Percentiles rank a stretch among this genome's conserved stretches.
Evolutionary conservation across 306 rosid species (phyloP).

Genomic region (Lathyrus sativus): DNA sequence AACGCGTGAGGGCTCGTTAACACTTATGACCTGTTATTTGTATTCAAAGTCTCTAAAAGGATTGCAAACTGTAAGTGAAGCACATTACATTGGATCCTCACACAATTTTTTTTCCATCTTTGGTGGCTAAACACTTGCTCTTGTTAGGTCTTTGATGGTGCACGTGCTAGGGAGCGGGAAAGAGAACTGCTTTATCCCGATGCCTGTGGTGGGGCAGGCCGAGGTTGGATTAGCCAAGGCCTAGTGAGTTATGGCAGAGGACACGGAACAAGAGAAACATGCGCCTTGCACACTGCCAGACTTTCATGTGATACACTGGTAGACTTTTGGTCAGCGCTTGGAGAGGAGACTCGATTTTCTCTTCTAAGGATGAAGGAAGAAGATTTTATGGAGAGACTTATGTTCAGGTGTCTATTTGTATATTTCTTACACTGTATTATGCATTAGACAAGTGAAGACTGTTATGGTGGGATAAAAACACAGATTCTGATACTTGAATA

Average conservation of each 20-base stretch:
- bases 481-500: slow-evolving; percentile 30
- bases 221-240: slow-evolving; percentile 99
- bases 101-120: slow-evolving; percentile 20
- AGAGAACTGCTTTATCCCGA: slow-evolving; percentile 97
- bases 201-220: slow-evolving; percentile 99
- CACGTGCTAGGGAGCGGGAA: slow-evolving; percentile 96
- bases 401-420: slow-evolving; percentile 81
- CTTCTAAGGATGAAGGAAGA: slow-evolving; percentile 99
- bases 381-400: slow-evolving; percentile 97
- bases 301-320: slow-evolving; percentile 97
- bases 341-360: slow-evolving; percentile 94
- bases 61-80: slow-evolving; percentile 74
- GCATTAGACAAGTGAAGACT: slow-evolving; percentile 39
- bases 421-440: slow-evolving; percentile 39
- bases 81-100: slow-evolving; percentile 20
- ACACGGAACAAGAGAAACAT: slow-evolving; percentile 93
- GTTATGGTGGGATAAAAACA: slow-evolving; percentile 27
- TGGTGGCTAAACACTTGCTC: slow-evolving; percentile 42
- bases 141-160: slow-evolving; percentile 90
- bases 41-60: slow-evolving; percentile 73
- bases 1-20: slow-evolving; percentile 84
- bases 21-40: slow-evolving; percentile 89
- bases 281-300: slow-evolving; percentile 96
- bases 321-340: slow-evolving; percentile 98
- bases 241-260: slow-evolving; percentile 86